phyloP scores from a whole-genome alignment of 768 basidiomycete genomes.

The Xerocomellus dryophilus region DNA sequence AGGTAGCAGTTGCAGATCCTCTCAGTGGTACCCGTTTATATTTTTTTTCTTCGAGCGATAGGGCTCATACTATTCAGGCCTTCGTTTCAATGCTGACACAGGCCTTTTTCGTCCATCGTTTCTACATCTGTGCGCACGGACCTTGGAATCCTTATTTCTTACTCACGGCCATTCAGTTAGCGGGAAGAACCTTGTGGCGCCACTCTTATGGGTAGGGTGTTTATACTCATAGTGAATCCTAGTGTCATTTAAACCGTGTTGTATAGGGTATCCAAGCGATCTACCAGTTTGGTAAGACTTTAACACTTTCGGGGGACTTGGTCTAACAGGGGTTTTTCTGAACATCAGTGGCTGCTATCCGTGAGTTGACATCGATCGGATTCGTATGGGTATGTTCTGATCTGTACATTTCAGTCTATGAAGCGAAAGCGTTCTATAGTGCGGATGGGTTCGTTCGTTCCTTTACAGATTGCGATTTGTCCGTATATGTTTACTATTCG shows the following conservation, averaged over 20 bases:
- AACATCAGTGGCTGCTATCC: background rate
- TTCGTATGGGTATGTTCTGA: background rate
- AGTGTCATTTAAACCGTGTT: background rate
- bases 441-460: slow-evolving; percentile 9
- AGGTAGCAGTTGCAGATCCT: slow-evolving; percentile 5
- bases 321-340: background rate
- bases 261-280: background rate
- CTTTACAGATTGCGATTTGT: background rate
- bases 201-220: slow-evolving; percentile 10
- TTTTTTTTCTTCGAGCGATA: too few relatives aligned
- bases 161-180: slow-evolving; percentile 2
- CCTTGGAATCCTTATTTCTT: background rate
- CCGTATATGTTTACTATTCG: background rate
- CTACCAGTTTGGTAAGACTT: slow-evolving; percentile 8
- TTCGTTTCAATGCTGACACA: background rate
- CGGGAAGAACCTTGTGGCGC: background rate
- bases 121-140: background rate
- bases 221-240: background rate
- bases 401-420: background rate
- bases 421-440: background rate
- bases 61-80: background rate
- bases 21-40: background rate
- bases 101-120: slow-evolving; percentile 7
- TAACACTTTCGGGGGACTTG: too few relatives aligned
- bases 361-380: background rate